A percentile compares a stretch with the other conserved stretches of the same genome.
Conservation (phyloP, 78 protist genomes). For the Dictyostelium firmibasis region DNA sequence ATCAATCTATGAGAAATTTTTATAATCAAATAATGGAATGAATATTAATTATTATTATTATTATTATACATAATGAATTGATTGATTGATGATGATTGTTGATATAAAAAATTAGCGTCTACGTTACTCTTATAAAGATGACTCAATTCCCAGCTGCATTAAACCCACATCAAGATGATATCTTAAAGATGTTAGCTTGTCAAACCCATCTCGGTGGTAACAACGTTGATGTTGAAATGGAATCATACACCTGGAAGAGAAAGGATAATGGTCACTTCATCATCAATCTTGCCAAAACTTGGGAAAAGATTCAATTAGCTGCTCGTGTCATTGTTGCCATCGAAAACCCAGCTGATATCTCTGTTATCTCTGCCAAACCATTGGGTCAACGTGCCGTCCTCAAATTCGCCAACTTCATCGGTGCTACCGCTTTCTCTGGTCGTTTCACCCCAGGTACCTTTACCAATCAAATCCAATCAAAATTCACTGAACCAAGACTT, state of each 20-base stretch:
- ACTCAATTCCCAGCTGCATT: slow-evolving; percentile 87
- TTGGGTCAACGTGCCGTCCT: slow-evolving; percentile 99
- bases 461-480: slow-evolving; percentile 98
- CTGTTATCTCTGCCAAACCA: slow-evolving; percentile 93
- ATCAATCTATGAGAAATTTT: background rate
- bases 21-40: background rate
- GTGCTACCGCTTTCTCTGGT: slow-evolving; percentile 95
- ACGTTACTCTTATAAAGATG: slow-evolving; percentile 71
- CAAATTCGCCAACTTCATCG: slow-evolving; percentile 98
- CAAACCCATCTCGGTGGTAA: slow-evolving; percentile 96
- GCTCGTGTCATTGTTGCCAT: slow-evolving; percentile 99
- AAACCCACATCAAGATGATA: slow-evolving; percentile 94
- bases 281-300: slow-evolving; percentile 98
- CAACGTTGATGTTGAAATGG: slow-evolving; percentile 93
- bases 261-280: slow-evolving; percentile 96
- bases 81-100: background rate
- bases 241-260: slow-evolving; percentile 94
- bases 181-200: slow-evolving; percentile 96
- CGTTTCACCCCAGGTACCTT: slow-evolving; percentile 99
- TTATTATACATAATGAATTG: background rate
- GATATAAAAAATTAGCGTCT: background rate
- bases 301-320: slow-evolving; percentile 99
- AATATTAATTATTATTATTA: background rate
- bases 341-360: slow-evolving; percentile 98
- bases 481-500: slow-evolving; percentile 99